These are phyloP conservation scores for Hermanozyma aechmeae DNA, from an alignment of 805 yeast species.

Conservation along the genomic window DNA sequence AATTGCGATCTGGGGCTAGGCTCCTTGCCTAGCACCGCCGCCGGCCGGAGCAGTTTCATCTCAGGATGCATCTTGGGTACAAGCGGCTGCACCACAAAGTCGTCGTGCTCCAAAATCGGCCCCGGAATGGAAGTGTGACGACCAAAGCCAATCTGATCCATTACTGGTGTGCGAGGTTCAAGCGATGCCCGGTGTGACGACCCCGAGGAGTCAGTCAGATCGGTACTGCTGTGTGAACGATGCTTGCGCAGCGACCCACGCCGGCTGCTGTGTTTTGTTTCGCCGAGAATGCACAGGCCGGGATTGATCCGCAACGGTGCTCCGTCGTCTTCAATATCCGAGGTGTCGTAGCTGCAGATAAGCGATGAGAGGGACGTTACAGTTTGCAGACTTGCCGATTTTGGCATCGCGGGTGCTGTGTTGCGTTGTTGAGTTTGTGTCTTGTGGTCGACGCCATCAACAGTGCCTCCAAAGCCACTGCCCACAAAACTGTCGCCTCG, in stretches of 20 bases:
- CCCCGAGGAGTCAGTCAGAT: background rate
- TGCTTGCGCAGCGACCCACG: background rate
- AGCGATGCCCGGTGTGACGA: background rate
- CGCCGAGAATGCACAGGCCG: too few relatives aligned
- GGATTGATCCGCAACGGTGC: too few relatives aligned
- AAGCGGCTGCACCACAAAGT: conserved; percentile 6
- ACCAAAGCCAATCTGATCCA: background rate
- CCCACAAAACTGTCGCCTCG: too few relatives aligned
- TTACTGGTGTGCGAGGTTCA: background rate
- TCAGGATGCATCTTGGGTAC: conserved; percentile 6
- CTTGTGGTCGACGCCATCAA: too few relatives aligned
- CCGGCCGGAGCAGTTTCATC: too few relatives aligned
- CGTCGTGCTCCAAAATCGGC: background rate
- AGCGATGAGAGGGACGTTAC: conserved; percentile 18
- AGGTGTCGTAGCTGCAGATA: conserved; percentile 20
- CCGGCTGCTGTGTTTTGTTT: background rate
- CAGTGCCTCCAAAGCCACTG: too few relatives aligned
- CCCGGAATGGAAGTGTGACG: background rate
- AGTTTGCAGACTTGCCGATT: conserved; percentile 17
- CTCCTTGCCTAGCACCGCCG: too few relatives aligned
- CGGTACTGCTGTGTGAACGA: background rate
- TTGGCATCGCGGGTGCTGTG: conserved; percentile 1
- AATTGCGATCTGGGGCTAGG: too few relatives aligned
- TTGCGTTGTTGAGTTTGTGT: background rate
- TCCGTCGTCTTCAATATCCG: conserved; percentile 6